Evolutionary conservation across 306 rosid genomes (phyloP), one percentile per base, ranked within the genome.

Genomic region (Rosa multiflora): DNA sequence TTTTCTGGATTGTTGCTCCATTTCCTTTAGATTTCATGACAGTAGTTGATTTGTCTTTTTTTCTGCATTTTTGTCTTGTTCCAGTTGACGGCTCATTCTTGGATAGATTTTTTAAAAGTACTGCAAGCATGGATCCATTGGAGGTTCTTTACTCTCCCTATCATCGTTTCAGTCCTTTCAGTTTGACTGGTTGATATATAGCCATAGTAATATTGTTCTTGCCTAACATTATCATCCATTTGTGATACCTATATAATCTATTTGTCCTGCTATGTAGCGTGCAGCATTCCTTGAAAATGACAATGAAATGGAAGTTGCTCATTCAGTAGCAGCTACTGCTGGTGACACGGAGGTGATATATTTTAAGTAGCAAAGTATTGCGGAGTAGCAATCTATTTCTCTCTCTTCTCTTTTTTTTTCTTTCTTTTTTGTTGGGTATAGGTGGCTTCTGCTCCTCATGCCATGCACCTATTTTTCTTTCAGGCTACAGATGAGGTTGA

Each of bases 291-390:
- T 93, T 15, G 99, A 90, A 90, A 88, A 82, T 55, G 97, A 93
- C 83, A 86, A 63, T 26, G 97, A 96, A 81, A 90, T 96, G 94
- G 99, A 96, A 88, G 91, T 78, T 80, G 98, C 99, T 82, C 98
- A 96, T 87, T 83, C 91, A 8, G 88, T 91, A 29, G 99, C 99
- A 44, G 99, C 98, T 52, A 89, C 80, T 86, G 94, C 88, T 81
- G 99, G 99, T 35, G 98, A 96, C 51, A 96, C 99, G 23, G 86
- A 87, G 84, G 99, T 93, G 86, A 73, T 62, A 17, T 75, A 44
- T 46, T 26, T 58, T 12, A 42, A 75, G 71, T 17, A 23, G 56
- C 71, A 43, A 47, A 12, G 29, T 26, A 26, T 26, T 26, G 29
- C 29, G 29, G 23, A 75, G 11, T 44, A 17, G 10, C 58, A 44